Evolutionary conservation across 371 early-diverging fungal genomes (phyloP).

Genomic region (Basidiobolus heterosporus): DNA sequence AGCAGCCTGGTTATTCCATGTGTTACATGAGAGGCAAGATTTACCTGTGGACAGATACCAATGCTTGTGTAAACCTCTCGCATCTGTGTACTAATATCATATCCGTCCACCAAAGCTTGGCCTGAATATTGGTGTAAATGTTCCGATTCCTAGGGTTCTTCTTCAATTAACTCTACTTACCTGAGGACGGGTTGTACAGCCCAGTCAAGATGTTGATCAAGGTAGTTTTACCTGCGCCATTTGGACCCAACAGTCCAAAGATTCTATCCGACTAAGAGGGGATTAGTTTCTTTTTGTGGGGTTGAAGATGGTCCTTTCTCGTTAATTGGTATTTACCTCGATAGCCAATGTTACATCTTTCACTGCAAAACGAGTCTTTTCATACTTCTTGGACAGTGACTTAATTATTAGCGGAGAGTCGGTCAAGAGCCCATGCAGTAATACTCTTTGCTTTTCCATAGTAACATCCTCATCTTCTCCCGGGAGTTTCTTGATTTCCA

Average conservation of each 20-base stretch:
- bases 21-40: not conserved
- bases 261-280: conserved; percentile 9
- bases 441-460: conserved; percentile 29
- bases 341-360: conserved; percentile 46
- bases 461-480: conserved; percentile 41
- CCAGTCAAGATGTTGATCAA: conserved; percentile 50
- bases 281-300: too few relatives aligned
- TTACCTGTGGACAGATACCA: conserved; percentile 13
- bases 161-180: conserved; percentile 4
- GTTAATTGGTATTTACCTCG: conserved; percentile 14
- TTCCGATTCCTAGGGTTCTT: too few relatives aligned
- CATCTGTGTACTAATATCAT: conserved; percentile 6
- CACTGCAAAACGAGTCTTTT: conserved; percentile 38
- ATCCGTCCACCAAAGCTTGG: not conserved
- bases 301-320: too few relatives aligned
- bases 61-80: conserved; percentile 37
- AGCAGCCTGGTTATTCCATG: too few relatives aligned
- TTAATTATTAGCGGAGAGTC: conserved; percentile 31
- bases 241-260: conserved; percentile 48
- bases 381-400: conserved; percentile 41
- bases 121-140: too few relatives aligned
- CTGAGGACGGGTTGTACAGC: conserved; percentile 35
- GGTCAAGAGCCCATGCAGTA: conserved; percentile 10
- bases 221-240: conserved; percentile 45
- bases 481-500: conserved; percentile 4